phyloP scores from a whole-genome alignment of 106 monocot species.

The Allium cepa region DNA sequence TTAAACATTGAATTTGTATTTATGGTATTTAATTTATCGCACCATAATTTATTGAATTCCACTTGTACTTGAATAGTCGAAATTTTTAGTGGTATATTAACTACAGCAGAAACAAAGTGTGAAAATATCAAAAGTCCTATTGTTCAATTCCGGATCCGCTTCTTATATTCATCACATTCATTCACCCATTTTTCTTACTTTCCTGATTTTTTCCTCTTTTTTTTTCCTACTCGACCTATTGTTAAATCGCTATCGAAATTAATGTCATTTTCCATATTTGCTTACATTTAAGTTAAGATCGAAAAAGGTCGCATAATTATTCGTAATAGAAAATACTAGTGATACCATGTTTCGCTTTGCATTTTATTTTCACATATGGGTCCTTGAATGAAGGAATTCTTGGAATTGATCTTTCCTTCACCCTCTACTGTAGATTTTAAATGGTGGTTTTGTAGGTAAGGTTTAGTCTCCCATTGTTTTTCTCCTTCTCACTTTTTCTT shows the following conservation, averaged over 20 bases:
- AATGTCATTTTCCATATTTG: background rate
- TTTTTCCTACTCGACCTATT: background rate
- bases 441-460: slow-evolving; percentile 7
- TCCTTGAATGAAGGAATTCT: slow-evolving; percentile 6
- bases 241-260: background rate
- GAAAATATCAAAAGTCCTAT: background rate
- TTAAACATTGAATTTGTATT: no score
- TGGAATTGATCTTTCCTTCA: background rate
- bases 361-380: slow-evolving; percentile 2
- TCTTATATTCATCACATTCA: background rate
- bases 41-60: no score
- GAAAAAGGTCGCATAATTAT: background rate
- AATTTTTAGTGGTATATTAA: no score
- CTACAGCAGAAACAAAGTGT: background rate
- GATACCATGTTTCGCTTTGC: background rate
- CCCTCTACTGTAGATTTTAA: slow-evolving; percentile 2
- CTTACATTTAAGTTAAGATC: slow-evolving; percentile 1
- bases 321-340: background rate
- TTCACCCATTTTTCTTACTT: background rate
- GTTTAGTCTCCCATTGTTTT: background rate
- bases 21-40: no score
- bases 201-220: background rate
- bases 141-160: background rate
- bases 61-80: no score
- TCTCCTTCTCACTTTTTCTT: background rate